Percentiles rank a stretch among this genome's conserved stretches.
These are phyloP conservation scores for Rubus parviflorus DNA, from an alignment of 306 rosid species.

Conservation along the genomic window DNA sequence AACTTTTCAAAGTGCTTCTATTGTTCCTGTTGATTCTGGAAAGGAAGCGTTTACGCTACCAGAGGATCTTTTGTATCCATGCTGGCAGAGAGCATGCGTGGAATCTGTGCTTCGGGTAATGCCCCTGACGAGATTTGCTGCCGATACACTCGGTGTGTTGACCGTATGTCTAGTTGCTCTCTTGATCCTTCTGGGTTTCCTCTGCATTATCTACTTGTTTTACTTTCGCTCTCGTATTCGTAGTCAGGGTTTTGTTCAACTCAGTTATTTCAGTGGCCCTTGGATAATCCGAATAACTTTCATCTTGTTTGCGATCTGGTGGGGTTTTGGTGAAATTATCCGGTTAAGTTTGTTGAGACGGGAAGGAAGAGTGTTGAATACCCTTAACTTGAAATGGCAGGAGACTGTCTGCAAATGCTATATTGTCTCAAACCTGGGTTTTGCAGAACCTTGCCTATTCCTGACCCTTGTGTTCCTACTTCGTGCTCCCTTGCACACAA, in stretches of 20 bases:
- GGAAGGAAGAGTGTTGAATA: conserved; percentile 31
- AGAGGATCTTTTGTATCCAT: conserved; percentile 80
- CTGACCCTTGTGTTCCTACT: conserved; percentile 89
- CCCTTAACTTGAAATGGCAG: conserved; percentile 73
- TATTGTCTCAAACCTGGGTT: conserved; percentile 90
- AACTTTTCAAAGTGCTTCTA: conserved; percentile 22
- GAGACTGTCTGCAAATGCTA: conserved; percentile 87
- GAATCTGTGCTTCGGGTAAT: conserved; percentile 97
- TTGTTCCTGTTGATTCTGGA: conserved; percentile 37
- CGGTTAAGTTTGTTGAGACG: conserved; percentile 73
- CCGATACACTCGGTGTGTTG: conserved; percentile 99
- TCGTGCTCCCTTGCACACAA: conserved; percentile 78
- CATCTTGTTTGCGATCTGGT: conserved; percentile 82
- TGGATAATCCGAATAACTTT: conserved; percentile 87
- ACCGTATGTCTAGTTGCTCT: conserved; percentile 84
- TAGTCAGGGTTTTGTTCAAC: conserved; percentile 62
- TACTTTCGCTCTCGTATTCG: conserved; percentile 82
- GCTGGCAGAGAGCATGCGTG: conserved; percentile 99
- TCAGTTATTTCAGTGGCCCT: conserved; percentile 92
- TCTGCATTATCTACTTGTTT: conserved; percentile 77
- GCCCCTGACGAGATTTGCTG: conserved; percentile 97
- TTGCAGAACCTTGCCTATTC: conserved; percentile 98
- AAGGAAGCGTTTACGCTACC: conserved; percentile 41
- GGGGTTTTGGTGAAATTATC: conserved; percentile 87
- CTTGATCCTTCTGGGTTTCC: conserved; percentile 74